phyloP scores from a whole-genome alignment of 2,329 filamentous ascomycete species.

The Pyricularia sp. region DNA sequence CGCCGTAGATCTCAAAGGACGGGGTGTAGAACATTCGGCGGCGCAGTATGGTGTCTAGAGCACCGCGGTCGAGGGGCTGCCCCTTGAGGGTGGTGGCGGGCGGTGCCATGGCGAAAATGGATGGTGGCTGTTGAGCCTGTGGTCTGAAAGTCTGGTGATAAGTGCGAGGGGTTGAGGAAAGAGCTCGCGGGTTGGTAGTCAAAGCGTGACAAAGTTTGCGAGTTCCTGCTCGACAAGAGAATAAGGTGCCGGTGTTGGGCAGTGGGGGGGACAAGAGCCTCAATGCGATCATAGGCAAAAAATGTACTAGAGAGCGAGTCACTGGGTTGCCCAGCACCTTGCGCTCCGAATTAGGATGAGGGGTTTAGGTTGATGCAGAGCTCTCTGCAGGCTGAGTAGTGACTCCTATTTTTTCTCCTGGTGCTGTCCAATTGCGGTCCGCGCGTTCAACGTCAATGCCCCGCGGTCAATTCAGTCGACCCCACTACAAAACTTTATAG shows the following conservation, averaged over 20 bases:
- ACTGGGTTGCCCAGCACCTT: constrained; percentile 7
- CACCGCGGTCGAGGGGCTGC: constrained; percentile 71
- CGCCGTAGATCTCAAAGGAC: constrained; percentile 89
- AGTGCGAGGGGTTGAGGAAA: neutral
- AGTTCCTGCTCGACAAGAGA: constrained; percentile 5
- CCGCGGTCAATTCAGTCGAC: neutral
- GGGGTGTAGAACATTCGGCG: constrained; percentile 91
- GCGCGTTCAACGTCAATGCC: neutral
- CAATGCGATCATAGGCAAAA: constrained; percentile 12
- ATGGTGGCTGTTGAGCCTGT: neutral
- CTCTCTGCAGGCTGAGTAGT: neutral
- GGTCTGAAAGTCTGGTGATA: neutral
- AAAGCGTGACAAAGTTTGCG: neutral
- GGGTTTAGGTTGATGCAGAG: constrained; percentile 1
- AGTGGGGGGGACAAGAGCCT: neutral
- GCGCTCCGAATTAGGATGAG: neutral
- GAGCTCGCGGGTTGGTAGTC: constrained; percentile 5
- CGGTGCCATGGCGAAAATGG: constrained; percentile 30
- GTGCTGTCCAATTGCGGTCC: neutral
- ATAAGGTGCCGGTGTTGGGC: constrained; percentile 5
- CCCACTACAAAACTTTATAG: neutral
- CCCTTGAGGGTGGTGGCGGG: constrained; percentile 69
- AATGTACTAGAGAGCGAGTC: constrained; percentile 13
- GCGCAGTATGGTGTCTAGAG: constrained; percentile 74
- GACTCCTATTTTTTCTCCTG: neutral